A percentile compares a stretch with the other conserved stretches of the same genome.
phyloP scores from a whole-genome alignment of 495 filamentous ascomycete genomes.

The Penicillium soppii region DNA sequence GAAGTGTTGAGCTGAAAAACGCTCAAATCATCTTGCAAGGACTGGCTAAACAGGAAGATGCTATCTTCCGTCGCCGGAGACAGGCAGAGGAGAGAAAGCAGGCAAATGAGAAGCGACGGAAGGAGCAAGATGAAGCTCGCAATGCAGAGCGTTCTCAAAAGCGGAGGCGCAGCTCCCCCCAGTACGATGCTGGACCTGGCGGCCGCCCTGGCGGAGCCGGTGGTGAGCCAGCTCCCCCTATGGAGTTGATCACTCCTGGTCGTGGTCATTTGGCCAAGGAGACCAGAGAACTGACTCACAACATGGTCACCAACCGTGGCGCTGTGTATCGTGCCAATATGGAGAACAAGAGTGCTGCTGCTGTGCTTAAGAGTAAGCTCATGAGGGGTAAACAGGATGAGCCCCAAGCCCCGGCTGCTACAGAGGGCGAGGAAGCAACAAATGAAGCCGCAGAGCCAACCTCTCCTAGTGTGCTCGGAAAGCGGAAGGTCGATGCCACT shows the following conservation, averaged over 20 bases:
- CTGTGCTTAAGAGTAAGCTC: slow-evolving; percentile 79
- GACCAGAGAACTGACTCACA: slow-evolving; percentile 69
- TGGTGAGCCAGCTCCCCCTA: slow-evolving; percentile 37
- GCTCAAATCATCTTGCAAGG: slow-evolving; percentile 87
- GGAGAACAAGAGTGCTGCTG: slow-evolving; percentile 93
- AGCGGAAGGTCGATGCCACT: slow-evolving; percentile 61
- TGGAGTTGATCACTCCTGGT: slow-evolving; percentile 60
- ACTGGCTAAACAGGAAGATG: slow-evolving; percentile 91
- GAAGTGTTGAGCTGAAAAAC: slow-evolving; percentile 79
- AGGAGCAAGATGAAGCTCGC: slow-evolving; percentile 60
- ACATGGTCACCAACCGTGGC: slow-evolving; percentile 80
- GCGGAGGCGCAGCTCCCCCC: slow-evolving; percentile 46
- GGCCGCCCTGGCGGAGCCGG: slow-evolving; percentile 35
- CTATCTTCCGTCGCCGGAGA: slow-evolving; percentile 83
- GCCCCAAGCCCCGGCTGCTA: slow-evolving; percentile 10
- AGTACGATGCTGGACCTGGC: slow-evolving; percentile 32
- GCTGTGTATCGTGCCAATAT: slow-evolving; percentile 73
- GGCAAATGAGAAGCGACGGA: slow-evolving; percentile 74
- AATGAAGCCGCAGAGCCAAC: slow-evolving; percentile 27
- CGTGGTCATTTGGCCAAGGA: slow-evolving; percentile 60
- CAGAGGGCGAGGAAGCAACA: slow-evolving; percentile 15
- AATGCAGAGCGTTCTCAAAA: slow-evolving; percentile 49
- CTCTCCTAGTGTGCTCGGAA: slow-evolving; percentile 52
- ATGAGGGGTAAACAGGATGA: slow-evolving; percentile 43
- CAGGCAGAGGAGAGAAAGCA: slow-evolving; percentile 79